phyloP scores from a whole-genome alignment of 805 yeast species.

The Debaryomyces tyrocola region DNA sequence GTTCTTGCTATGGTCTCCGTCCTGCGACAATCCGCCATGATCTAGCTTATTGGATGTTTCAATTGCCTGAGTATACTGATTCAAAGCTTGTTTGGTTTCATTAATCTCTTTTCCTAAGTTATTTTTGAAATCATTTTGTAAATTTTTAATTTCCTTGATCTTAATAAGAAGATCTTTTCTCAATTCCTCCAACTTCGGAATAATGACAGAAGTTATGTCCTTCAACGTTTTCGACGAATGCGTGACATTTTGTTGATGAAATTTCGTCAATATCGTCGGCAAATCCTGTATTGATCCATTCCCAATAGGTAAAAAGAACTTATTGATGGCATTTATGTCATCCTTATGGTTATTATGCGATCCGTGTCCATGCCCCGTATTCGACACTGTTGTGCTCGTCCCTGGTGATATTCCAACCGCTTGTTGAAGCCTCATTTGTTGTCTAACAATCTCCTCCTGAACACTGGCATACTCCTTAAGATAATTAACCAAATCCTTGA shows the following conservation, averaged over 20 bases:
- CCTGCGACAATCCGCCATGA: constrained; percentile 14
- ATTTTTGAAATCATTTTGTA: constrained; percentile 83
- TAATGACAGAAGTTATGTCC: constrained; percentile 47
- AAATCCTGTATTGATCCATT: constrained; percentile 74
- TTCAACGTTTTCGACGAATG: constrained; percentile 44
- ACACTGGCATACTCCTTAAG: constrained; percentile 77
- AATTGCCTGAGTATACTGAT: constrained; percentile 56
- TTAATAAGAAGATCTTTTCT: constrained; percentile 75
- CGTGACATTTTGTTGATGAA: constrained; percentile 43
- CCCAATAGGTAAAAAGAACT: constrained; percentile 75
- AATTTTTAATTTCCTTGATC: constrained; percentile 80
- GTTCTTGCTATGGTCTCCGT: constrained; percentile 47
- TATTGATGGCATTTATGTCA: constrained; percentile 34
- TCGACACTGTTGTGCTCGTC: constrained; percentile 3
- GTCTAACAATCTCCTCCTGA: constrained; percentile 86
- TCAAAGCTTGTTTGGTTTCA: constrained; percentile 40
- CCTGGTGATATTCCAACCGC: constrained; percentile 48
- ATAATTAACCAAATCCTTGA: constrained; percentile 72
- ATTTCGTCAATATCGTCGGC: constrained; percentile 61
- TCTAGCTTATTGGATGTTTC: constrained; percentile 57
- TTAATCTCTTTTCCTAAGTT: constrained; percentile 60
- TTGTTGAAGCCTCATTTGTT: constrained; percentile 76
- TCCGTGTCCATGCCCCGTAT: constrained; percentile 4
- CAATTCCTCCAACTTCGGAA: constrained; percentile 57
- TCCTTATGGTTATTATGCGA: constrained; percentile 17